phyloP scores from a whole-genome alignment of 495 filamentous ascomycete species.

The Podospora didyma region DNA sequence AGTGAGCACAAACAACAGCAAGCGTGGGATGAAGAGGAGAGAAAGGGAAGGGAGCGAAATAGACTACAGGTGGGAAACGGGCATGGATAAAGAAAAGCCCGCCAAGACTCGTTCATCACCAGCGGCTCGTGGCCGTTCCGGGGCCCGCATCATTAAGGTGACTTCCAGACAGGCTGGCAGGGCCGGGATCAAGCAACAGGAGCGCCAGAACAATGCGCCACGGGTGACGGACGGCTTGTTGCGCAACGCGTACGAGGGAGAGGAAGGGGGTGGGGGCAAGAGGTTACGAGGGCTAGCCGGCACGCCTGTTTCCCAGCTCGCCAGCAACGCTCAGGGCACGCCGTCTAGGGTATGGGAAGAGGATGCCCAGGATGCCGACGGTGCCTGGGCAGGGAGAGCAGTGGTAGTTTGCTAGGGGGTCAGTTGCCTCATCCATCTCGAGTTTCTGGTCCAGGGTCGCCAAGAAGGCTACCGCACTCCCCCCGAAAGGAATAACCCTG shows the following conservation, averaged over 20 bases:
- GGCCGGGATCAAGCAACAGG: conserved; percentile 2
- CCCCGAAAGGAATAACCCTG: not conserved
- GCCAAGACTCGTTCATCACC: conserved; percentile 13
- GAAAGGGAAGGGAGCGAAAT: conserved; percentile 20
- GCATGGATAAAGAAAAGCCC: conserved; percentile 27
- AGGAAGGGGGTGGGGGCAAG: not conserved
- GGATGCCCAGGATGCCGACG: not conserved
- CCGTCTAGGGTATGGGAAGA: not conserved
- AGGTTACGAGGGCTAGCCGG: not conserved
- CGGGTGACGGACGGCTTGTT: not conserved
- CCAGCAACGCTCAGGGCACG: conserved; percentile 9
- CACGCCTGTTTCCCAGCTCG: not conserved
- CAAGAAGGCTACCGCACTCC: not conserved
- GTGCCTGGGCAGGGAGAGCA: not conserved
- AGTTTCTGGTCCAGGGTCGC: not conserved
- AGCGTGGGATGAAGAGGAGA: conserved; percentile 18
- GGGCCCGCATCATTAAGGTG: conserved; percentile 17
- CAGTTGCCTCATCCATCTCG: conserved; percentile 6
- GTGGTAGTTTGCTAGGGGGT: too few species aligned
- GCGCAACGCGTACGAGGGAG: not conserved
- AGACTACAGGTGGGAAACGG: conserved; percentile 32
- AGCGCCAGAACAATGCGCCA: conserved; percentile 7
- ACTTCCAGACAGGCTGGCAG: not conserved
- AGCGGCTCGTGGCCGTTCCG: conserved; percentile 33
- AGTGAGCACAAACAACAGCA: conserved; percentile 30